Evolutionary conservation across 805 yeast species (phyloP).

Genomic region (Metschnikowia colocasiae): DNA sequence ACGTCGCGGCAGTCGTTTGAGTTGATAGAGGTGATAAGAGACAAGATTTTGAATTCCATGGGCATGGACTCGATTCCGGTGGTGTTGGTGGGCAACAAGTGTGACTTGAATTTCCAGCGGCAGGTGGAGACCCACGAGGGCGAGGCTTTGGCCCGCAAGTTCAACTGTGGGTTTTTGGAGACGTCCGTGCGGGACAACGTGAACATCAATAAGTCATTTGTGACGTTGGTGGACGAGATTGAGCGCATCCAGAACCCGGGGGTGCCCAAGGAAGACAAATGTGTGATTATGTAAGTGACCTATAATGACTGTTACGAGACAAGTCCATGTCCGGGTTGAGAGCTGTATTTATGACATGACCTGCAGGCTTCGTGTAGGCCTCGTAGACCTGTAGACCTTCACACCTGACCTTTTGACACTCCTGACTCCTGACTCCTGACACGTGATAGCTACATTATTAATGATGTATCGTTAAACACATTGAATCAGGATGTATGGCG

Average conservation of each 20-base stretch:
- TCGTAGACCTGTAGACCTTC: no score
- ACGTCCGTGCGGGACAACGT: constrained; percentile 47
- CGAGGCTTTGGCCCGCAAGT: constrained; percentile 38
- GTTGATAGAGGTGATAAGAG: constrained; percentile 70
- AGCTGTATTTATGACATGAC: no score
- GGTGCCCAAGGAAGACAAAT: constrained; percentile 45
- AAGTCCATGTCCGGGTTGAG: not conserved
- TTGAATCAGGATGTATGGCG: no score
- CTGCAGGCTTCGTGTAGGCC: no score
- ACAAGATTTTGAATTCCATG: constrained; percentile 70
- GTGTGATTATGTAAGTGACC: constrained; percentile 40
- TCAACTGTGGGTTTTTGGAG: constrained; percentile 46
- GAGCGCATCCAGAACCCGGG: constrained; percentile 59
- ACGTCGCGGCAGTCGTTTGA: constrained; percentile 76
- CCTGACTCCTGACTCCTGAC: no score
- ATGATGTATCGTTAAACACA: no score
- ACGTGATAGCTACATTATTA: no score
- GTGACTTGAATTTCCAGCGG: constrained; percentile 19
- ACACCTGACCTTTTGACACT: no score
- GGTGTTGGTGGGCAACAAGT: constrained; percentile 31
- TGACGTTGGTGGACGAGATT: constrained; percentile 52
- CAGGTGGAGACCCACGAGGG: constrained; percentile 28
- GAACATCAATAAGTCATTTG: constrained; percentile 52
- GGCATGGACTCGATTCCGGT: constrained; percentile 48
- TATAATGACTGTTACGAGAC: constrained; percentile 1